These are phyloP conservation scores for Ophiocordyceps robertsii DNA, from an alignment of 2,329 filamentous ascomycete species.

Conservation along the genomic window DNA sequence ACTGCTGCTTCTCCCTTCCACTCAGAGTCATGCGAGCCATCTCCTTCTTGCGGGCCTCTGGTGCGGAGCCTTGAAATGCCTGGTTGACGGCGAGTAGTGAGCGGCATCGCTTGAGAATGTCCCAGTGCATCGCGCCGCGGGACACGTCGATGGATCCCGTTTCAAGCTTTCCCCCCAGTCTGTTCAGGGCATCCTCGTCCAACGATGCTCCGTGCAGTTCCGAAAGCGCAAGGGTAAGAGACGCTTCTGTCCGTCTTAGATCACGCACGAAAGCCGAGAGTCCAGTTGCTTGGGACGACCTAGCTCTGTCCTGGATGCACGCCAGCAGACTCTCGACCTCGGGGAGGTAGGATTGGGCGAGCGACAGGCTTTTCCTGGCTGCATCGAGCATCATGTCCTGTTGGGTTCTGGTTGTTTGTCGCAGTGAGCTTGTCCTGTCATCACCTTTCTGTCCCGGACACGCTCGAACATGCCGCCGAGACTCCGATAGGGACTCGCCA, in stretches of 20 bases:
- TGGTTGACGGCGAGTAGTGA: slow-evolving; percentile 17
- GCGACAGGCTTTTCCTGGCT: slow-evolving; percentile 2
- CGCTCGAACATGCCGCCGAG: too few relatives aligned
- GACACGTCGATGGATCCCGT: slow-evolving; percentile 9
- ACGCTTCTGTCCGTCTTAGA: slow-evolving; percentile 6
- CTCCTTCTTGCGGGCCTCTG: slow-evolving; percentile 10
- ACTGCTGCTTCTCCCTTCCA: slow-evolving; percentile 12
- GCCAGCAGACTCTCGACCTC: slow-evolving; percentile 8
- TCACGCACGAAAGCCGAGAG: slow-evolving; percentile 10
- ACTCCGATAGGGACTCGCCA: too few relatives aligned
- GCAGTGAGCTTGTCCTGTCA: not conserved
- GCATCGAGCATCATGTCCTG: slow-evolving; percentile 4
- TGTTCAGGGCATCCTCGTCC: slow-evolving; percentile 4
- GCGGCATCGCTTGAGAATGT: slow-evolving; percentile 17
- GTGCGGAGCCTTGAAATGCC: slow-evolving; percentile 18
- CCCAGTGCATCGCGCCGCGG: slow-evolving; percentile 15
- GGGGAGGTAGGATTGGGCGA: slow-evolving; percentile 4
- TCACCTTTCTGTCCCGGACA: too few relatives aligned
- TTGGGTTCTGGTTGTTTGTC: not conserved
- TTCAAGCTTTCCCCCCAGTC: slow-evolving; percentile 9
- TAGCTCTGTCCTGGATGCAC: slow-evolving; percentile 2
- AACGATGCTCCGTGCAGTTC: slow-evolving; percentile 4
- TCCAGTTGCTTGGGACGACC: slow-evolving; percentile 7
- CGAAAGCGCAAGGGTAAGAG: slow-evolving; percentile 3
- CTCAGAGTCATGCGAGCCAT: slow-evolving; percentile 9